phyloP scores from a whole-genome alignment of 768 basidiomycete genomes.

The Harrya chromipes region DNA sequence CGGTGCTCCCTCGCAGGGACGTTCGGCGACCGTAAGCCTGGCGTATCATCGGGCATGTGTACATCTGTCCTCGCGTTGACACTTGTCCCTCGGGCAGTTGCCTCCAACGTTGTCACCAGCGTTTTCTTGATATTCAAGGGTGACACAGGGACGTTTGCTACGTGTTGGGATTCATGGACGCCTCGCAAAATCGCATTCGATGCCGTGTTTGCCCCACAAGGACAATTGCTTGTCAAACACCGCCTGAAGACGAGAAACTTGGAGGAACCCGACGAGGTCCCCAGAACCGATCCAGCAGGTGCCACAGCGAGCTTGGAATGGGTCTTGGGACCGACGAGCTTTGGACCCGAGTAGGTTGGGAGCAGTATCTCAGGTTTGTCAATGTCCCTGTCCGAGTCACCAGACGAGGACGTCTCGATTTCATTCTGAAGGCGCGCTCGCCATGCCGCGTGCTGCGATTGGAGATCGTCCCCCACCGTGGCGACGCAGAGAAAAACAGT shows the following conservation, averaged over 20 bases:
- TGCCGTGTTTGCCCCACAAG: conserved; percentile 5
- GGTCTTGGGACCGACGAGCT: background rate
- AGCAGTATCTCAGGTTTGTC: background rate
- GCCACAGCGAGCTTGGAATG: background rate
- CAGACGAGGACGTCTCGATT: background rate
- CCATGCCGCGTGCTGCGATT: conserved; percentile 12
- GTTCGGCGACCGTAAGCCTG: background rate
- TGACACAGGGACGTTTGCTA: background rate
- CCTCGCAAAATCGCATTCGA: background rate
- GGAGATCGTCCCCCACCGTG: conserved; percentile 14
- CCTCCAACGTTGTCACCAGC: background rate
- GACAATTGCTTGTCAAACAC: conserved; percentile 13
- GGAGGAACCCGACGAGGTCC: background rate
- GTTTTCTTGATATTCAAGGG: background rate
- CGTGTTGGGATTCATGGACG: background rate
- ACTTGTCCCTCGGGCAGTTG: background rate
- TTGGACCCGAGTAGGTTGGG: background rate
- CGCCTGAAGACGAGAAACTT: conserved; percentile 7
- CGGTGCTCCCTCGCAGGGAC: background rate
- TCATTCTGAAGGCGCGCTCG: conserved; percentile 9
- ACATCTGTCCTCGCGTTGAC: background rate
- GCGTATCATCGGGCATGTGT: background rate
- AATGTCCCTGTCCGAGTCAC: background rate
- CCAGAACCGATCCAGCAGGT: background rate
- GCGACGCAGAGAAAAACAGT: conserved; percentile 1